Evolutionary conservation across 768 basidiomycete genomes (phyloP).

Genomic region (Polyporus arcularius): DNA sequence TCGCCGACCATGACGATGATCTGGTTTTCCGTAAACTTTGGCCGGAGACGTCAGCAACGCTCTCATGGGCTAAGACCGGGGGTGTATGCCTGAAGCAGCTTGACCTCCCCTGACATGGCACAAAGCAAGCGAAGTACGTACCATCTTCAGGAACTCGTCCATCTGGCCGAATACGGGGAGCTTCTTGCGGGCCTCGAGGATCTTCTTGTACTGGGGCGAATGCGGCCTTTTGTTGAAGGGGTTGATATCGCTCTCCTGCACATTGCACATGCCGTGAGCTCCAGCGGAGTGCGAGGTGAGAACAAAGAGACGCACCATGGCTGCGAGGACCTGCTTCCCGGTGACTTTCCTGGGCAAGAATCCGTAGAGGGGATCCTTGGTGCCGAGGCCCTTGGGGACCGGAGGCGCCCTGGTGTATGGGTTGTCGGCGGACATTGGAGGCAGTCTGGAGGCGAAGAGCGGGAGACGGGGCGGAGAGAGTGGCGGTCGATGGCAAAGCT

Average conservation of each 20-base stretch:
- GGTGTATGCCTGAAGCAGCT: slow-evolving; percentile 25
- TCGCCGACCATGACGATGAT: slow-evolving; percentile 92
- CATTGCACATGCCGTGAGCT: neutral
- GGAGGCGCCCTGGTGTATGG: slow-evolving; percentile 26
- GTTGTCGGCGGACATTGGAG: slow-evolving; percentile 11
- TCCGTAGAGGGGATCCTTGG: slow-evolving; percentile 27
- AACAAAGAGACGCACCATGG: slow-evolving; percentile 23
- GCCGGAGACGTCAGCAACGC: slow-evolving; percentile 28
- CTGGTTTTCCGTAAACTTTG: slow-evolving; percentile 74
- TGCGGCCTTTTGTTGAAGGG: slow-evolving; percentile 86
- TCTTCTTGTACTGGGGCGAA: slow-evolving; percentile 80
- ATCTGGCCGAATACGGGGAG: slow-evolving; percentile 92
- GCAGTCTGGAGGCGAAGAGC: too few species aligned
- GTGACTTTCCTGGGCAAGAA: slow-evolving; percentile 28
- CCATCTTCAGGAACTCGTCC: slow-evolving; percentile 89
- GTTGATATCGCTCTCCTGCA: slow-evolving; percentile 76
- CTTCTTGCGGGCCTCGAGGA: slow-evolving; percentile 81
- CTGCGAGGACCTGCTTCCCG: slow-evolving; percentile 24
- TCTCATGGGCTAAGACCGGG: slow-evolving; percentile 19
- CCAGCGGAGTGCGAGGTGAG: neutral
- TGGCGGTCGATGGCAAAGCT: too few species aligned
- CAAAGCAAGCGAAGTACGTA: slow-evolving; percentile 41
- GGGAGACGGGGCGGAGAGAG: too few species aligned
- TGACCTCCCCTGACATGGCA: slow-evolving; percentile 29
- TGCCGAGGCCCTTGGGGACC: slow-evolving; percentile 6